Conservation (phyloP, 1,139 yeast genomes). For the Nakaseomyces sp. region DNA sequence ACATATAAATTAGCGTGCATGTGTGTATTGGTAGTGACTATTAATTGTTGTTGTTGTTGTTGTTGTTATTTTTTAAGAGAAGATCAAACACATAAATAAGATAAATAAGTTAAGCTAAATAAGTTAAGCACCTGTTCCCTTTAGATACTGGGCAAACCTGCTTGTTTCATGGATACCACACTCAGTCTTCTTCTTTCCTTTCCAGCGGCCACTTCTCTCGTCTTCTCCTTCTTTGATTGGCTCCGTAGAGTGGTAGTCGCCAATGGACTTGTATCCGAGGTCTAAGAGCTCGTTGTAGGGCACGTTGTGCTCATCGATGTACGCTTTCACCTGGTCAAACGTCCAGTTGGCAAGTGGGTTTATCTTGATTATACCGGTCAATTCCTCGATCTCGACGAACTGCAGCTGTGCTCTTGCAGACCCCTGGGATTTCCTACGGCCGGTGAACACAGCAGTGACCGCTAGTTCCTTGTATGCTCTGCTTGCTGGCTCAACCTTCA, state of each 20-base stretch:
- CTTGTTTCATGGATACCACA: slow-evolving; percentile 89
- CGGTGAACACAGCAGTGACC: slow-evolving; percentile 82
- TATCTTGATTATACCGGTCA: slow-evolving; percentile 66
- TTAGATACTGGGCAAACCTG: slow-evolving; percentile 54
- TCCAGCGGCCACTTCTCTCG: slow-evolving; percentile 95
- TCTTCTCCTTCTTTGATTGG: slow-evolving; percentile 91
- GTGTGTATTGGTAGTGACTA: no score
- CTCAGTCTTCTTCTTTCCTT: slow-evolving; percentile 84
- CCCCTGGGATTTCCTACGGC: slow-evolving; percentile 86
- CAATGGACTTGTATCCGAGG: slow-evolving; percentile 82
- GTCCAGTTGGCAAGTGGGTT: slow-evolving; percentile 86
- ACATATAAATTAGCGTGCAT: no score
- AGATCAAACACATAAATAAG: neutral
- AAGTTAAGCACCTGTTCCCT: slow-evolving; percentile 8
- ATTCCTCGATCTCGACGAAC: slow-evolving; percentile 65
- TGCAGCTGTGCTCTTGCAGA: slow-evolving; percentile 69
- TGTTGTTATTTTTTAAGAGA: no score
- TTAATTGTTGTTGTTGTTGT: no score
- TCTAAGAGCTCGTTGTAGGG: slow-evolving; percentile 82
- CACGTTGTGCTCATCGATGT: slow-evolving; percentile 60
- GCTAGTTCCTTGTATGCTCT: slow-evolving; percentile 67
- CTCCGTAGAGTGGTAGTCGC: slow-evolving; percentile 91
- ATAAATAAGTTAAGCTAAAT: neutral
- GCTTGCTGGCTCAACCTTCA: slow-evolving; percentile 87
- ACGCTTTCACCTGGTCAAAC: slow-evolving; percentile 59